Conservation (phyloP, 352 stramenopile genomes). For the Globisporangium yorkense region DNA sequence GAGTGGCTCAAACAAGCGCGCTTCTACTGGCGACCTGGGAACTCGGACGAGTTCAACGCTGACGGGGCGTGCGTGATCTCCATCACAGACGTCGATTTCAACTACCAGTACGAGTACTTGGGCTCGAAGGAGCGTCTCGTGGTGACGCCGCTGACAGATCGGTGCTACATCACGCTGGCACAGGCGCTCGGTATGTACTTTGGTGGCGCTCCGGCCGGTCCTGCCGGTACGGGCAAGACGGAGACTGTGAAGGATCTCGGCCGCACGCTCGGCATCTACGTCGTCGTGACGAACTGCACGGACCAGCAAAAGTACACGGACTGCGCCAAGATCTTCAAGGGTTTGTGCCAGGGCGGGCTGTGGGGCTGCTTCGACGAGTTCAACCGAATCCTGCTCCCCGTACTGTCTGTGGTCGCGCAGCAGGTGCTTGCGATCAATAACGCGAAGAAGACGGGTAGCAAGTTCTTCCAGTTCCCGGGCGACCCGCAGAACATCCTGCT, state of each 20-base stretch:
- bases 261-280: constrained; percentile 93
- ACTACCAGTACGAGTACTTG: constrained; percentile 98
- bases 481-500: constrained; percentile 96
- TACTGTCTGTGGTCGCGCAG: constrained; percentile 96
- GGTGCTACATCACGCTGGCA: constrained; percentile 96
- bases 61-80: constrained; percentile 95
- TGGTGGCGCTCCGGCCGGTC: constrained; percentile 92
- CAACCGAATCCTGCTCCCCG: constrained; percentile 95
- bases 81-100: constrained; percentile 98
- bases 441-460: constrained; percentile 94
- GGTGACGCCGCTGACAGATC: constrained; percentile 96
- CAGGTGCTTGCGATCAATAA: constrained; percentile 98
- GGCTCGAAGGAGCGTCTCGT: constrained; percentile 96
- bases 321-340: constrained; percentile 98
- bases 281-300: constrained; percentile 97
- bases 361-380: constrained; percentile 99
- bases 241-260: constrained; percentile 97
- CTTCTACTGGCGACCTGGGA: constrained; percentile 96
- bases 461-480: constrained; percentile 97
- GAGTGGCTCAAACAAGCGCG: constrained; percentile 99
- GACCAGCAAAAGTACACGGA: constrained; percentile 98
- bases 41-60: constrained; percentile 91
- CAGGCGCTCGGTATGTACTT: constrained; percentile 98
- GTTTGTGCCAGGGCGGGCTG: constrained; percentile 93
- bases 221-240: constrained; percentile 95